phyloP scores from a whole-genome alignment of 345 rosid species.

The Citropsis articulata region DNA sequence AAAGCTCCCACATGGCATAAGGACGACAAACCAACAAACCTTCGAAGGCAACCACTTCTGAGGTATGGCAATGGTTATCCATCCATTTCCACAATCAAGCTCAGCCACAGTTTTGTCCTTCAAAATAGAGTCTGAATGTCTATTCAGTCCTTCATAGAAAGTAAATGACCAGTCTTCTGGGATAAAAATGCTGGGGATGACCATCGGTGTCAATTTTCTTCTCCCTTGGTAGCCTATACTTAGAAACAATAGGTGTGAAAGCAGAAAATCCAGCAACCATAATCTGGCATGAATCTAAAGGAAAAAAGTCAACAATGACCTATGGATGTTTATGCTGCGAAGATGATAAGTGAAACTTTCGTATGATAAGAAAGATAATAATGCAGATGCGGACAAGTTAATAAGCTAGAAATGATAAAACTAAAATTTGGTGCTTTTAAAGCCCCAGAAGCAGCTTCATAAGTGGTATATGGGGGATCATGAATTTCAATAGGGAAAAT shows the following conservation, averaged over 20 bases:
- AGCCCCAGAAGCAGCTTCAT: too few species aligned
- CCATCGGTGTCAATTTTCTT: constrained; percentile 86
- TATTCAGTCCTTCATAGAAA: constrained; percentile 87
- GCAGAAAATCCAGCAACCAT: neutral
- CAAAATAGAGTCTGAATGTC: constrained; percentile 88
- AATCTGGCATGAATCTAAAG: neutral
- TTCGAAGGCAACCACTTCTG: constrained; percentile 91
- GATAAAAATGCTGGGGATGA: constrained; percentile 90
- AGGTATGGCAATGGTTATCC: constrained; percentile 91
- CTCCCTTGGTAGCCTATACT: constrained; percentile 60
- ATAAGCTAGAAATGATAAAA: neutral
- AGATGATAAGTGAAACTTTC: too few species aligned
- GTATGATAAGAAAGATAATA: neutral
- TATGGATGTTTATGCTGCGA: too few species aligned
- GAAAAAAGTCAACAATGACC: too few species aligned
- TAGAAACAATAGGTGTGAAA: constrained; percentile 12
- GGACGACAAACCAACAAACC: constrained; percentile 33
- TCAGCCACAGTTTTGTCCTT: constrained; percentile 87
- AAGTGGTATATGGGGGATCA: neutral
- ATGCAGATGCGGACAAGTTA: neutral
- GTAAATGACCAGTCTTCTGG: constrained; percentile 98
- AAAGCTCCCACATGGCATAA: neutral
- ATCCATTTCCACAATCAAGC: constrained; percentile 98
- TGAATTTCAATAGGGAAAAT: neutral
- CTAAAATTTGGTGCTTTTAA: too few species aligned